Base-by-base conservation (phyloP, 441 rosid species). In the Flueggea neowawraea region DNA sequence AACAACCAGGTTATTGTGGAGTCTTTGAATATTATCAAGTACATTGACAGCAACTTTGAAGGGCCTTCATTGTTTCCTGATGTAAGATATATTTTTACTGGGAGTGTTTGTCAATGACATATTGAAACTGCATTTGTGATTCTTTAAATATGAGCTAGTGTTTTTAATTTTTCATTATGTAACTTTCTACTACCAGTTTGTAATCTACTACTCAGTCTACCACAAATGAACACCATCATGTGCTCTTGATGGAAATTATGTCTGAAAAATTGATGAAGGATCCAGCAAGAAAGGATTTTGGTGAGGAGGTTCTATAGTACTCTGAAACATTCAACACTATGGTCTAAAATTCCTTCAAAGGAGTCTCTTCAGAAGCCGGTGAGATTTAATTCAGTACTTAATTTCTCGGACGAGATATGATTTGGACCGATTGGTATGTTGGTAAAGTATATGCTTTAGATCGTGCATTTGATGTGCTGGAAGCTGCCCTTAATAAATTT, bases 1-100 rank as follows among this genome's bases (percentile, higher is more conserved):
- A 31, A 61, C 15, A 33, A 33, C 13, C 32, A 61, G 51, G 54
- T 61, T 36, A 33, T 16, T 3, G 49, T n/a, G n/a, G 64, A 61
- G 55, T 44, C 55, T 36, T 6, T 33, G 12, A 48, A 51, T 10
- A 22, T 61, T 0, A 33, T 61, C 13, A 61, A 16, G 43, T 16
- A 61, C 56, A 13, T 61, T 4, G 64, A 61, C 41, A 33, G 31
- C 57, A 61, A 61, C 48, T 61, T 61, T 16, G 50, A 61, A 36
- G 57, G 65, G 49, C 65, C 65, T 31, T 36, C 65, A 8, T 17
- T 52, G 51, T 16, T 51, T 13, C 50, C 65, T 16, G 17, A 36
- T 39, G 57, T 36, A 61, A 14, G 55, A 36, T 22, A 22, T 22
- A 22, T 1, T 22, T 22, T 22, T 22, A 22, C 28, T 22, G 28